These are phyloP conservation scores for Rhodocollybia butyracea DNA, from an alignment of 768 basidiomycete species.

Conservation along the genomic window DNA sequence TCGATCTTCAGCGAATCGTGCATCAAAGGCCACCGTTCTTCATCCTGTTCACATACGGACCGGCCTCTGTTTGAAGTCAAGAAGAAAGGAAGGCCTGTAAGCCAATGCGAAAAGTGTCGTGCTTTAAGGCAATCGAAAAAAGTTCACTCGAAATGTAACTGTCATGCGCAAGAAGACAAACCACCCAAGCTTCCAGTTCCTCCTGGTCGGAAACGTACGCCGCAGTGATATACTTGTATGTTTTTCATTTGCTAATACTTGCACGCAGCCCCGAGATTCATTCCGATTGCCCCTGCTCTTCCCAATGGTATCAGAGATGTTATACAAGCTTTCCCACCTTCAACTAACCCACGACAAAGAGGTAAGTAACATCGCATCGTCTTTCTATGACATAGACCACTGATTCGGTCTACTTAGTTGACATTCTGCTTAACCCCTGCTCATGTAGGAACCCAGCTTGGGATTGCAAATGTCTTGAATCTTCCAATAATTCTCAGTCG, in stretches of 20 bases:
- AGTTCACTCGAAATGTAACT: slow-evolving; percentile 81
- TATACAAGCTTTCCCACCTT: slow-evolving; percentile 26
- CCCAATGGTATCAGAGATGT: slow-evolving; percentile 73
- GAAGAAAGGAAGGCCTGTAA: slow-evolving; percentile 89
- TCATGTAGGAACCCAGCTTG: slow-evolving; percentile 47
- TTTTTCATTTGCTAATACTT: neutral
- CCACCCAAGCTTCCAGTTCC: slow-evolving; percentile 26
- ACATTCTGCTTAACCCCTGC: slow-evolving; percentile 63
- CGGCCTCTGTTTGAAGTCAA: slow-evolving; percentile 91
- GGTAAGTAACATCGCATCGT: slow-evolving; percentile 30
- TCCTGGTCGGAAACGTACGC: slow-evolving; percentile 38
- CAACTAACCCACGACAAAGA: slow-evolving; percentile 46
- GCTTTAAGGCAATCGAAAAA: slow-evolving; percentile 77
- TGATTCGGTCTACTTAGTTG: slow-evolving; percentile 40
- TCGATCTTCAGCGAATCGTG: slow-evolving; percentile 68
- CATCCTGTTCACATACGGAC: slow-evolving; percentile 81
- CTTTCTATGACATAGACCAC: slow-evolving; percentile 4
- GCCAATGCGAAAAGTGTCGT: slow-evolving; percentile 85
- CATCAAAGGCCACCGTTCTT: slow-evolving; percentile 93
- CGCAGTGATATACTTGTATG: slow-evolving; percentile 7
- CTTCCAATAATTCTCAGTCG: slow-evolving; percentile 8
- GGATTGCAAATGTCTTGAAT: slow-evolving; percentile 47
- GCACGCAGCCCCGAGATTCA: slow-evolving; percentile 51
- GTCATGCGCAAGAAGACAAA: slow-evolving; percentile 41
- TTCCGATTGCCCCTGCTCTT: slow-evolving; percentile 67